A percentile compares a stretch with the other conserved stretches of the same genome.
Evolutionary conservation across 1,284 basidiomycete genomes (phyloP).

Genomic region (Coriolopsis trogii): DNA sequence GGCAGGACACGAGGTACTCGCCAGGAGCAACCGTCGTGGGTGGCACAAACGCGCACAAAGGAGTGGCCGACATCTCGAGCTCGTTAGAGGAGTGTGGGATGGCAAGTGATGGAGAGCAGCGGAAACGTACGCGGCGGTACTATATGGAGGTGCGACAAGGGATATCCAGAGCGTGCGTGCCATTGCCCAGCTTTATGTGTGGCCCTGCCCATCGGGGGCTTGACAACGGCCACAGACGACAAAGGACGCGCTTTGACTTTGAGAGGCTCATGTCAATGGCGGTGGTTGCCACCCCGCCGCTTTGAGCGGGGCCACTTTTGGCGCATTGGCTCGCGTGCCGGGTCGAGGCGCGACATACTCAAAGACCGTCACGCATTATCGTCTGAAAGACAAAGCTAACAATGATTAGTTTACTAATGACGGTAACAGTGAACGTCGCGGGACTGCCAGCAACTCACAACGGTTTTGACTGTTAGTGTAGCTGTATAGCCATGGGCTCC

Average conservation of each 20-base stretch:
- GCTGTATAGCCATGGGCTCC: too few species aligned
- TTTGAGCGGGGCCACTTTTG: too few species aligned
- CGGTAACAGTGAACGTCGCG: too few species aligned
- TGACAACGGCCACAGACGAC: neutral
- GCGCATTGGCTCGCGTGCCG: too few species aligned
- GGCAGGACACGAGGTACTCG: conserved; percentile 8
- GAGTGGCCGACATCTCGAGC: neutral
- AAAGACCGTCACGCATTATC: too few species aligned
- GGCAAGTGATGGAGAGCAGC: neutral
- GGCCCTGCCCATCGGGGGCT: neutral
- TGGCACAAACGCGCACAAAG: neutral
- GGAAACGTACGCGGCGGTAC: neutral
- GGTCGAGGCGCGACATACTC: too few species aligned
- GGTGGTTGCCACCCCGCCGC: too few species aligned
- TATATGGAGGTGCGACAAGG: neutral
- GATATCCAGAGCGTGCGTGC: neutral
- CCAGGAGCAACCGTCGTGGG: conserved; percentile 8
- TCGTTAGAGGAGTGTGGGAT: too few species aligned
- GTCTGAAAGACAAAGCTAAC: too few species aligned
- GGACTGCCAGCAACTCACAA: too few species aligned
- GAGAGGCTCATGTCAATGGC: neutral
- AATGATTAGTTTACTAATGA: too few species aligned
- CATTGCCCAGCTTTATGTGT: neutral
- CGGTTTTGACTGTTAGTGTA: too few species aligned
- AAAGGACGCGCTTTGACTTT: neutral